phyloP scores from a whole-genome alignment of 768 basidiomycete species.

The Tephrocybe sp. region DNA sequence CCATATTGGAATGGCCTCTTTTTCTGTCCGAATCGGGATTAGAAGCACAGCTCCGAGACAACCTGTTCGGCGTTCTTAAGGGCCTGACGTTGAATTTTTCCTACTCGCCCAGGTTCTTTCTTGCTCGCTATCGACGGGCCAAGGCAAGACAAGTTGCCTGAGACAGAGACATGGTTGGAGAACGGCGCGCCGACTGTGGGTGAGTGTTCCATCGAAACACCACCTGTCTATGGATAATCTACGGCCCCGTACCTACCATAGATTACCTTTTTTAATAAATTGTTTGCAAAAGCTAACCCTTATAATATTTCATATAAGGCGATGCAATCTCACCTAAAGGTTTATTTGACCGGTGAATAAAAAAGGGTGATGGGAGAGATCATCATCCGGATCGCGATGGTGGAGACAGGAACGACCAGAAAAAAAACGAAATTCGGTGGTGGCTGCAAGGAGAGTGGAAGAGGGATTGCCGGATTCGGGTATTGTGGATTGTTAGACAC shows the following conservation, averaged over 20 bases:
- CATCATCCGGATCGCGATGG: background rate
- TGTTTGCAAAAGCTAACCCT: no score
- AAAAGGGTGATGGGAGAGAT: constrained; percentile 5
- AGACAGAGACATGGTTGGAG: constrained; percentile 3
- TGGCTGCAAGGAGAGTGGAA: no score
- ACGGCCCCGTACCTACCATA: no score
- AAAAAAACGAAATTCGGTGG: no score
- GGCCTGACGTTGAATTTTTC: constrained; percentile 7
- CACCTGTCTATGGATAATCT: no score
- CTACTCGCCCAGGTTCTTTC: constrained; percentile 4
- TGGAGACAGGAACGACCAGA: constrained; percentile 5
- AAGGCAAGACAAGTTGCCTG: constrained; percentile 1
- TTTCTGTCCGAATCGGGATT: constrained; percentile 15
- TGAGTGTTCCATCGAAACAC: background rate
- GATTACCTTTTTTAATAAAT: background rate
- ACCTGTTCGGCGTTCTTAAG: constrained; percentile 7
- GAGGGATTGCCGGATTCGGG: background rate
- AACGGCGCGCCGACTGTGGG: background rate
- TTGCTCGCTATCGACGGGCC: constrained; percentile 9
- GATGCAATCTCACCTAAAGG: constrained; percentile 10
- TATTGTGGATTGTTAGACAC: constrained; percentile 15
- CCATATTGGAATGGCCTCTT: constrained; percentile 12
- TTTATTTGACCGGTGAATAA: background rate
- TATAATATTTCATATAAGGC: no score
- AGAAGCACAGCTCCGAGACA: constrained; percentile 13